Evolutionary conservation across 2,329 filamentous ascomycete species (phyloP), one percentile per base, ranked within the genome.

Genomic region (Hypoxylon sp.): DNA sequence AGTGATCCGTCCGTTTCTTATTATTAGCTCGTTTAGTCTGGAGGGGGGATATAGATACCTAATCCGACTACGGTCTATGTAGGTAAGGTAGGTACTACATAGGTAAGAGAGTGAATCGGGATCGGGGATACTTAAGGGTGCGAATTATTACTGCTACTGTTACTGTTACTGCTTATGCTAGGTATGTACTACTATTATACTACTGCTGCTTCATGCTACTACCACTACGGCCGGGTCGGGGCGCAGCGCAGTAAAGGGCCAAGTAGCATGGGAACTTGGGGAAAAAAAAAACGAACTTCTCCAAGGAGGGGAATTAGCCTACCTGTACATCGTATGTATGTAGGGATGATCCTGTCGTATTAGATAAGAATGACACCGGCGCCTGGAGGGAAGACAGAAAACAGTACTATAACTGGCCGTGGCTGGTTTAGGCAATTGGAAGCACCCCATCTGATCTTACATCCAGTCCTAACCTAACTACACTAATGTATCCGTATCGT

Each of bases 371-470:
- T 62, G 65, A 61, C 59, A 58, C 57, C 29, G 48, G 44, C 19
- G 44, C 19, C 53, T 47, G 44, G 44, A 53, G 52, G 48, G 31
- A 39, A 58, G 11, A 17, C 9, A 37, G 3, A 5, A 54, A 31
- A 33, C 39, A 31, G 44, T 52, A 17, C 22, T 39, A 44, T 61
- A 47, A 9, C 19, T 19, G 35, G 26, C 19, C 19, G 46, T 54
- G 35, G 60, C 68, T 51, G 55, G 5, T 68, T 71, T 68, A 68
- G 68, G 68, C 59, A 71, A 68, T 63, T 68, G 51, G 63, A 68
- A 64, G 65, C 64, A 70, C 59, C 68, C 68, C 65, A 68, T 70
- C 68, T 63, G 68, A 71, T 71, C 66, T 71, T 29, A 71, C 69
- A 71, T 67, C 19, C 19, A 22, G 19, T 22, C 50, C 35, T 39